A percentile compares a stretch with the other conserved stretches of the same genome.
phyloP scores from a whole-genome alignment of 2,329 filamentous ascomycete genomes.

The Penicillium sp. region DNA sequence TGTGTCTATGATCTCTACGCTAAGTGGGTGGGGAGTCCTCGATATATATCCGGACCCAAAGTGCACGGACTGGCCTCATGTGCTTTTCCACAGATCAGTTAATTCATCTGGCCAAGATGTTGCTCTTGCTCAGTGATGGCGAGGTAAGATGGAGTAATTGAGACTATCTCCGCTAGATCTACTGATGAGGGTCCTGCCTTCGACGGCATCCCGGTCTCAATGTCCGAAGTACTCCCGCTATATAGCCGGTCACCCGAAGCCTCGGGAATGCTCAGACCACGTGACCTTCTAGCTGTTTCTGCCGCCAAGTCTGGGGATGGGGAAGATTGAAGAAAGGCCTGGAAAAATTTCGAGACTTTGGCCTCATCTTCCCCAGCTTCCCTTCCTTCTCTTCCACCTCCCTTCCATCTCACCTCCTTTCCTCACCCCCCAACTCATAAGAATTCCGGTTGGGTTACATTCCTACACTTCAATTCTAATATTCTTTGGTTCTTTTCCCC shows the following conservation, averaged over 20 bases:
- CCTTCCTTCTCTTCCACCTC: slow-evolving; percentile 33
- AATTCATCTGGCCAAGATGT: neutral
- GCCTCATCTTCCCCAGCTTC: slow-evolving; percentile 41
- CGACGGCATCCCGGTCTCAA: neutral
- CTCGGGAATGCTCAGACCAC: slow-evolving; percentile 35
- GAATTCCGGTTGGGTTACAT: slow-evolving; percentile 39
- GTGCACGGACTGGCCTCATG: neutral
- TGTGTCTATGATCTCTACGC: too few relatives aligned
- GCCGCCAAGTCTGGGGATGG: slow-evolving; percentile 48
- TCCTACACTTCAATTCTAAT: slow-evolving; percentile 28
- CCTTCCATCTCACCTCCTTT: slow-evolving; percentile 8
- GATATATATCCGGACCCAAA: neutral
- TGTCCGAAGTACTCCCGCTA: neutral
- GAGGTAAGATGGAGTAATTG: neutral
- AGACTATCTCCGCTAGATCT: too few relatives aligned
- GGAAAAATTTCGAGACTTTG: slow-evolving; percentile 49
- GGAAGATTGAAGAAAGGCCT: slow-evolving; percentile 42
- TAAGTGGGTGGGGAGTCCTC: neutral
- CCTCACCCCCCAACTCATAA: slow-evolving; percentile 32
- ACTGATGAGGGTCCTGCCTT: neutral
- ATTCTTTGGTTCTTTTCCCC: slow-evolving; percentile 29
- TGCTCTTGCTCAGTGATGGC: too few relatives aligned
- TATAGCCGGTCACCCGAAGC: slow-evolving; percentile 22
- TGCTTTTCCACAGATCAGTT: neutral
- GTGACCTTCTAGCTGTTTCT: slow-evolving; percentile 50